Percentiles rank a stretch among this genome's conserved stretches.
phyloP scores from a whole-genome alignment of 1,139 yeast species.

The Pneumocystis sp. region DNA sequence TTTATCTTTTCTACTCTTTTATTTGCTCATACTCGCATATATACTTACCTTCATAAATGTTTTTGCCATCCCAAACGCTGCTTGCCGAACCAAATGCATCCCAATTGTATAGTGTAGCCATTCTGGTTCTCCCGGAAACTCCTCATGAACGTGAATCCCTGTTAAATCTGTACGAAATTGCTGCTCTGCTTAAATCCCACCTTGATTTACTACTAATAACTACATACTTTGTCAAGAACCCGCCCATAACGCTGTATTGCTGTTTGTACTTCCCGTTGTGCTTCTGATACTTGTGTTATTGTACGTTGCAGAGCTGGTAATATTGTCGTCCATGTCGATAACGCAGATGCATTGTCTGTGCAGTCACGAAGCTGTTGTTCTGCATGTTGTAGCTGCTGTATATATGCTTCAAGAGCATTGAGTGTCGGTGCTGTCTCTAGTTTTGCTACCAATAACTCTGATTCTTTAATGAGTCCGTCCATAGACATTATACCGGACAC shows the following conservation, averaged over 20 bases:
- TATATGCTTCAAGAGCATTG: neutral
- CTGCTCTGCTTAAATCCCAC: conserved; percentile 3
- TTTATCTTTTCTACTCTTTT: neutral
- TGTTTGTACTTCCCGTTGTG: neutral
- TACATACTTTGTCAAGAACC: conserved; percentile 11
- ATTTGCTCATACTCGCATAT: neutral
- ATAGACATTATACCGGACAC: neutral
- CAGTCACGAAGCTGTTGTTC: neutral
- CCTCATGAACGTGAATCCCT: conserved; percentile 22
- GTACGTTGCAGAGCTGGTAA: neutral
- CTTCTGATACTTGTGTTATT: neutral
- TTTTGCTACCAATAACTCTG: neutral
- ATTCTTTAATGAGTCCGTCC: neutral
- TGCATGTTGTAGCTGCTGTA: neutral
- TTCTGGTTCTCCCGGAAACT: conserved; percentile 17
- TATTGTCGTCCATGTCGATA: neutral
- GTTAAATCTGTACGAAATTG: conserved; percentile 20
- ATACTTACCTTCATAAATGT: conserved; percentile 16
- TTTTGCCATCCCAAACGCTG: conserved; percentile 29
- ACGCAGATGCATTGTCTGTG: neutral
- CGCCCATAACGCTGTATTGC: neutral
- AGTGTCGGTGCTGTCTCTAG: neutral
- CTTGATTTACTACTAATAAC: neutral
- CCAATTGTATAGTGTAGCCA: conserved; percentile 26
- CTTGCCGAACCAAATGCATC: conserved; percentile 32